A percentile compares a stretch with the other conserved stretches of the same genome.
Evolutionary conservation across 148 eudicot genomes (phyloP).

Genomic region (Cornus florida): DNA sequence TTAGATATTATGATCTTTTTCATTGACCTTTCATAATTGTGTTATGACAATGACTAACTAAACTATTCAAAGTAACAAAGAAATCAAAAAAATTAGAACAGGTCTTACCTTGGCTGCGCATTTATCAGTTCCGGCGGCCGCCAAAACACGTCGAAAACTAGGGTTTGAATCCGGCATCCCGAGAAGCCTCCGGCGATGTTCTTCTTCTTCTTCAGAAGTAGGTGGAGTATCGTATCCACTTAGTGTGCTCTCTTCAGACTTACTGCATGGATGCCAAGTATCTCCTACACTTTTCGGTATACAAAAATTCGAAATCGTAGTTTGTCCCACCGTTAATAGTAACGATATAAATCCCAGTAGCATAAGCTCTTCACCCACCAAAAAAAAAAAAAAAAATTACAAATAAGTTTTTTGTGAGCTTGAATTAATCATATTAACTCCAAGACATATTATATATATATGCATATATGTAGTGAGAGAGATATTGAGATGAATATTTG

Average conservation of each 20-base stretch:
- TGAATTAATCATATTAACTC: too few species aligned
- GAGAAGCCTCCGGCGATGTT: background rate
- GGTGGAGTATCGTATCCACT: background rate
- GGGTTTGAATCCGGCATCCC: background rate
- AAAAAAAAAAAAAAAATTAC: too few species aligned
- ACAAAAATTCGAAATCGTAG: background rate
- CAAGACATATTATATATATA: too few species aligned
- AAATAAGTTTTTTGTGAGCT: background rate
- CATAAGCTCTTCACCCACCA: background rate
- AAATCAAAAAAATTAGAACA: too few species aligned
- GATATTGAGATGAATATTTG: background rate
- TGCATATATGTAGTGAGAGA: too few species aligned
- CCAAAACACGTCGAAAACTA: background rate
- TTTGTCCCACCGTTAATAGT: background rate
- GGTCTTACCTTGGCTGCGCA: background rate
- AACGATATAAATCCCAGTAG: background rate
- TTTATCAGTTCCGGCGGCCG: background rate
- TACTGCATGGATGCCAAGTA: background rate
- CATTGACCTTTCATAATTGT: too few species aligned
- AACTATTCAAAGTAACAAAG: background rate
- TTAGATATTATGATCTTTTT: too few species aligned
- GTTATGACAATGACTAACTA: too few species aligned
- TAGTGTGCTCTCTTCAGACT: background rate
- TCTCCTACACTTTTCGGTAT: background rate
- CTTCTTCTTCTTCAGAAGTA: background rate